phyloP scores from a whole-genome alignment of 495 filamentous ascomycete species.

The Xylona heveae region DNA sequence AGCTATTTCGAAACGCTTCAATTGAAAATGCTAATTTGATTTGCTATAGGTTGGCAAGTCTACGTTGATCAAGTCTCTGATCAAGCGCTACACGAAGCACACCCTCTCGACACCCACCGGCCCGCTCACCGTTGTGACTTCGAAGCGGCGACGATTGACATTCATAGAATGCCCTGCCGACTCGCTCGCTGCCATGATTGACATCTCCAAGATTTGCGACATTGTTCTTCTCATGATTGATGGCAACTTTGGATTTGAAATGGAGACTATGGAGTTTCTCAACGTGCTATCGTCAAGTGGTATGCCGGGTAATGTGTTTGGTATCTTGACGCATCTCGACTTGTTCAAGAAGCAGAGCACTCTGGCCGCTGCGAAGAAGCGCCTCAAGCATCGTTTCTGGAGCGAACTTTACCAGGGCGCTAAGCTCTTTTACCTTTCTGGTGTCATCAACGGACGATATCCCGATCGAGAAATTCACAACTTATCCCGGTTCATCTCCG shows the following conservation, averaged over 20 bases:
- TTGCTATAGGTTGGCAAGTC: conserved; percentile 37
- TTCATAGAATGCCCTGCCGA: conserved; percentile 95
- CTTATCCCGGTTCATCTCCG: conserved; percentile 74
- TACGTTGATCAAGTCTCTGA: conserved; percentile 73
- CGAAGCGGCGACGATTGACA: conserved; percentile 76
- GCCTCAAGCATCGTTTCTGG: conserved; percentile 90
- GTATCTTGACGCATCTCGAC: conserved; percentile 89
- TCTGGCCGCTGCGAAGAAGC: conserved; percentile 78
- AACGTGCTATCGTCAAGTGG: conserved; percentile 75
- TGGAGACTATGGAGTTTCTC: conserved; percentile 99
- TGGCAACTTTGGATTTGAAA: conserved; percentile 95
- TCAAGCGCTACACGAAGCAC: conserved; percentile 89
- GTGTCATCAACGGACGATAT: conserved; percentile 88
- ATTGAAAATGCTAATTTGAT: no score
- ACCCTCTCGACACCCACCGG: conserved; percentile 73
- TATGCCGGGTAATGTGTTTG: conserved; percentile 97
- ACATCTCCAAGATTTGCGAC: conserved; percentile 88
- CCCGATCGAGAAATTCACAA: conserved; percentile 95
- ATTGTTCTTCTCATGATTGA: conserved; percentile 96
- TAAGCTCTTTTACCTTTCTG: conserved; percentile 88
- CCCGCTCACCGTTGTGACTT: conserved; percentile 85
- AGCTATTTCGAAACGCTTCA: conserved; percentile 3
- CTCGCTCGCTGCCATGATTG: conserved; percentile 78
- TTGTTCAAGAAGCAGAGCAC: conserved; percentile 84
- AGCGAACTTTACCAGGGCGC: conserved; percentile 90